These are phyloP conservation scores for Trametes cinnabarina DNA, from an alignment of 768 basidiomycete species.

Conservation along the genomic window DNA sequence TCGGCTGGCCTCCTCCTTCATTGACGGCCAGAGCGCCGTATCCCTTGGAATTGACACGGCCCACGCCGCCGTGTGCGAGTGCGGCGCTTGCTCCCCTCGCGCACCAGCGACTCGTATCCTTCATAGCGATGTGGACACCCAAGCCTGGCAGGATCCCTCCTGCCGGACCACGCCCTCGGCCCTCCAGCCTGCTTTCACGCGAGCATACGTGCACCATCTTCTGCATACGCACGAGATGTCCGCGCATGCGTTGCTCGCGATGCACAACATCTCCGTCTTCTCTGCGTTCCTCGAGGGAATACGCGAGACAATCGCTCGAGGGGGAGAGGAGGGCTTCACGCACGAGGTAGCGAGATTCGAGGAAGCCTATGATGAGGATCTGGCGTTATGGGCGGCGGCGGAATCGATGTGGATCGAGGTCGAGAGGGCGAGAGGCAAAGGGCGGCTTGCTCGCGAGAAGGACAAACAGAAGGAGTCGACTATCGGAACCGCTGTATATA, in stretches of 20 bases:
- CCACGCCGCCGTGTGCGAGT: constrained; percentile 40
- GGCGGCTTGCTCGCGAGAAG: constrained; percentile 66
- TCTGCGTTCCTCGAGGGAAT: constrained; percentile 63
- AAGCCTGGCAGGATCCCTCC: constrained; percentile 10
- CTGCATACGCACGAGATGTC: constrained; percentile 90
- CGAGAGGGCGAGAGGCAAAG: constrained; percentile 71
- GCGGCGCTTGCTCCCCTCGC: constrained; percentile 55
- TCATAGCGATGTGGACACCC: constrained; percentile 43
- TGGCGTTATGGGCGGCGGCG: constrained; percentile 51
- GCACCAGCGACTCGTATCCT: constrained; percentile 34
- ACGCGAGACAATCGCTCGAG: constrained; percentile 35
- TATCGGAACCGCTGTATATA: constrained; percentile 17
- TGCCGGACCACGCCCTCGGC: constrained; percentile 21
- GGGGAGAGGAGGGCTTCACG: constrained; percentile 31
- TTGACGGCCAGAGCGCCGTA: constrained; percentile 25
- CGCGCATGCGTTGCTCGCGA: constrained; percentile 67
- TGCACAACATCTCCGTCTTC: constrained; percentile 74
- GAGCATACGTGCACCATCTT: constrained; percentile 81
- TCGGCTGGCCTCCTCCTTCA: constrained; percentile 44
- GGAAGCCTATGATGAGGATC: constrained; percentile 47
- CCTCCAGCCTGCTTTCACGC: constrained; percentile 33
- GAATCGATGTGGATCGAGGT: constrained; percentile 60
- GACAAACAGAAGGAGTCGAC: constrained; percentile 33
- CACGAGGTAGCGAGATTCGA: constrained; percentile 52
- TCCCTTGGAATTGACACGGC: background rate